Evolutionary conservation across 2,329 filamentous ascomycete genomes (phyloP).

Genomic region (Xylariaceae sp.): DNA sequence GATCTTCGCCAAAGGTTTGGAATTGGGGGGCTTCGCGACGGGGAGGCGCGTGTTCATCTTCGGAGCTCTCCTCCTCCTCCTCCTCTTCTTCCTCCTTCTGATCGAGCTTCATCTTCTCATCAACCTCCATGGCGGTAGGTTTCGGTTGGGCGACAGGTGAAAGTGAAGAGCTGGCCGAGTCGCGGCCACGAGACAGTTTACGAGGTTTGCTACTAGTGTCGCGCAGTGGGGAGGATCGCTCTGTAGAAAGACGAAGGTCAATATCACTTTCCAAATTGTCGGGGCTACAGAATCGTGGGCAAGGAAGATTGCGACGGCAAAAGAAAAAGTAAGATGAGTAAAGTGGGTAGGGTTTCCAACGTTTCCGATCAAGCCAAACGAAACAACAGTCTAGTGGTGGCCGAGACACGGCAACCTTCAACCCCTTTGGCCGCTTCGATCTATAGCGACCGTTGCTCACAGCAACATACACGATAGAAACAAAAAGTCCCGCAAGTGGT

Average conservation of each 20-base stretch:
- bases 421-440: too few relatives aligned
- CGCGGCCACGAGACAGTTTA: constrained; percentile 59
- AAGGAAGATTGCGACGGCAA: too few relatives aligned
- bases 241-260: constrained; percentile 44
- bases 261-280: not conserved
- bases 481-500: not conserved
- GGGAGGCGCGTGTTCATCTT: constrained; percentile 67
- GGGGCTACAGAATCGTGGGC: not conserved
- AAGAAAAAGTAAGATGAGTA: too few relatives aligned
- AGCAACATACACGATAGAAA: constrained; percentile 2
- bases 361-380: not conserved
- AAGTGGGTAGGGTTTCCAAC: too few relatives aligned
- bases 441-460: constrained; percentile 7
- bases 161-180: constrained; percentile 65
- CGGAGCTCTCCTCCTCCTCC: constrained; percentile 52
- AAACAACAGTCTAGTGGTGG: not conserved
- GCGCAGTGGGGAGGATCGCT: constrained; percentile 61
- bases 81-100: constrained; percentile 51
- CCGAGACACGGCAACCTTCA: constrained; percentile 9
- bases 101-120: constrained; percentile 57
- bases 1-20: constrained; percentile 91
- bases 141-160: constrained; percentile 61
- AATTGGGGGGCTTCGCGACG: constrained; percentile 73
- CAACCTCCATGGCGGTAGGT: constrained; percentile 64
- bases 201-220: constrained; percentile 55